phyloP scores from a whole-genome alignment of 345 rosid genomes.

The Carallia brachiata region DNA sequence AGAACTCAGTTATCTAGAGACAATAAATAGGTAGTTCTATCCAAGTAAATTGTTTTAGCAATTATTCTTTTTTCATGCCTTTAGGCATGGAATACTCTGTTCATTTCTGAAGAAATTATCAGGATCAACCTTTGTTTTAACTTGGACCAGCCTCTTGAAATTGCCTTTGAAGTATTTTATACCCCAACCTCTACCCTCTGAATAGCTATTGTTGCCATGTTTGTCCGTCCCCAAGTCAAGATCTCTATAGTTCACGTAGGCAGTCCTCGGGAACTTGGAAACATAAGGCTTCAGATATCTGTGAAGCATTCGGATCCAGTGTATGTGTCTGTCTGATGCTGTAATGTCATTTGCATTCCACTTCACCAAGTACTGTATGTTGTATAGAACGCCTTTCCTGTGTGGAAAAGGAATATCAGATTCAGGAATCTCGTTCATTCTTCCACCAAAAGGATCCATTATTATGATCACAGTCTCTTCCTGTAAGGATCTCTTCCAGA shows the following conservation, averaged over 20 bases:
- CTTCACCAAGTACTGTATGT: conserved; percentile 26
- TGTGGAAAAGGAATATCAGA: conserved; percentile 22
- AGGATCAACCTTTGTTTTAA: conserved; percentile 19
- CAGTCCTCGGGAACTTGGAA: conserved; percentile 24
- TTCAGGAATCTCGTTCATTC: conserved; percentile 17
- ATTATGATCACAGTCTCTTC: conserved; percentile 11
- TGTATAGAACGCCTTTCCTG: conserved; percentile 22
- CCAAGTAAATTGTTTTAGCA: background rate
- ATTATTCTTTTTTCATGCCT: background rate
- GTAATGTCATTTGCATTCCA: conserved; percentile 11
- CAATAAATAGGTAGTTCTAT: background rate
- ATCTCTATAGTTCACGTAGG: conserved; percentile 28
- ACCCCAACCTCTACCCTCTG: conserved; percentile 24
- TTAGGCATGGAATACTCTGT: conserved; percentile 15
- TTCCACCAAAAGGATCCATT: conserved; percentile 28
- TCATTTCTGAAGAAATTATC: conserved; percentile 21
- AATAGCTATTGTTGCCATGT: background rate
- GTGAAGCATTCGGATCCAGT: conserved; percentile 17
- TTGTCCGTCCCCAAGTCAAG: conserved; percentile 25
- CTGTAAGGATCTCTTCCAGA: conserved; percentile 9
- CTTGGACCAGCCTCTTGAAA: conserved; percentile 22
- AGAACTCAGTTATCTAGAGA: too few relatives aligned
- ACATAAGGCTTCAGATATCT: conserved; percentile 16
- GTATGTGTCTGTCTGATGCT: conserved; percentile 10
- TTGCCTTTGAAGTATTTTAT: conserved; percentile 19